Evolutionary conservation across 1,139 yeast genomes (phyloP), one percentile per base, ranked within the genome.

Genomic region (Diutina neorugosa): DNA sequence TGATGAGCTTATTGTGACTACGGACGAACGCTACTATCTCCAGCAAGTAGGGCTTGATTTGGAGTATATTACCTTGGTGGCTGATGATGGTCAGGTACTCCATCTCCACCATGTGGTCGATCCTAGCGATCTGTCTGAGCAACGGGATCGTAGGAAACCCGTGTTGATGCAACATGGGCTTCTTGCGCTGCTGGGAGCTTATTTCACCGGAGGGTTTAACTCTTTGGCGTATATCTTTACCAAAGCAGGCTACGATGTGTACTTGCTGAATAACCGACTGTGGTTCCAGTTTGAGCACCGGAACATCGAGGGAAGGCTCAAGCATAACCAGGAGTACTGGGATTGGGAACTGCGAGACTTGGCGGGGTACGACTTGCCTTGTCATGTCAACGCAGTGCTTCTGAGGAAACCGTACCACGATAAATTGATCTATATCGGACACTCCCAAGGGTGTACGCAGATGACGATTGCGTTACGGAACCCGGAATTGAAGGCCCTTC

Each of bases 381-480:
- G 89, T 37, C 69, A 91, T 66, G 73, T 91, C 18, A 78, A 82
- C 43, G 76, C 78, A 56, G 84, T 91, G 1, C 65, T 81, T 47
- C 53, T 59, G 12, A 70, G 70, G 55, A 65, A 70, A 25, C 74
- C 78, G 2, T 63, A 69, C 42, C 72, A 70, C 51, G 62, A 68
- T 6, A 80, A 84, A 60, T 63, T 90, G 16, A 74, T 84, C 0
- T 67, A 91, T 31, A 75, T 84, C 11, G 91, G 91, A 0, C 98
- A 93, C 63, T 88, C 96, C 23, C 98, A 93, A 67, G 98, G 98
- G 1, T 89, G 97, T 2, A 80, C 96, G 0, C 96, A 91, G 65
- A 76, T 85, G 1, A 85, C 89, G 55, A 68, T 87, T 50, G 77
- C 81, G 64, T 73, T 78, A 54, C 66, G 69, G 51, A 71, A 71